Percentiles rank a stretch among this genome's conserved stretches.
Evolutionary conservation across 345 rosid species (phyloP).

Genomic region (Microthlaspi erraticum): DNA sequence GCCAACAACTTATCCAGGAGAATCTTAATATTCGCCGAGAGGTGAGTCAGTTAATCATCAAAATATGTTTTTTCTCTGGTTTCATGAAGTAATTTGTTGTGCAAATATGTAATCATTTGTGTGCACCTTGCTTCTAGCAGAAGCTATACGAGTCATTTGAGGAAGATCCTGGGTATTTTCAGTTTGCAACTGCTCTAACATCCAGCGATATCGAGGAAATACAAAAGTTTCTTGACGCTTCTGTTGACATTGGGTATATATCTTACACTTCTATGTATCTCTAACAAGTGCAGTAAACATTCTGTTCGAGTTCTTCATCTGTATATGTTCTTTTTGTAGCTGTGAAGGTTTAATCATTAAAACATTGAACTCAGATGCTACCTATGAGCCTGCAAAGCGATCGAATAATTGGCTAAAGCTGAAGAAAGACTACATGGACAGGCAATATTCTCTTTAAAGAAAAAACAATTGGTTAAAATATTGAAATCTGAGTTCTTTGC

Average conservation of each 20-base stretch:
- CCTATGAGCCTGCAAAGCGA: conserved; percentile 97
- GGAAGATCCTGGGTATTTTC: conserved; percentile 80
- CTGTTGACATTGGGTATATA: conserved; percentile 81
- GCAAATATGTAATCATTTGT: conserved; percentile 5
- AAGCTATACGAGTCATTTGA: conserved; percentile 73
- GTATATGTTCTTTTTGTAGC: conserved; percentile 55
- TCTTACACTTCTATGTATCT: conserved; percentile 35
- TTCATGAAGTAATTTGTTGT: conserved; percentile 10
- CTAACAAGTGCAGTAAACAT: conserved; percentile 12
- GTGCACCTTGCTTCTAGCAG: conserved; percentile 50
- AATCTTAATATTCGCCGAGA: conserved; percentile 74
- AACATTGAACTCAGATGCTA: conserved; percentile 85
- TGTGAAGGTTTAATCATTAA: conserved; percentile 97
- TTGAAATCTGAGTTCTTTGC: conserved; percentile 11
- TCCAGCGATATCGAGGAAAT: conserved; percentile 94
- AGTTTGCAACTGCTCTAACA: conserved; percentile 85
- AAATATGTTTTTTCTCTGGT: conserved; percentile 7
- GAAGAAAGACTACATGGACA: conserved; percentile 96
- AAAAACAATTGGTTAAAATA: background rate
- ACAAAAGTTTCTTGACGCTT: conserved; percentile 84
- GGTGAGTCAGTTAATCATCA: conserved; percentile 51
- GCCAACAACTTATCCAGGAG: conserved; percentile 78
- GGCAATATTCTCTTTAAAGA: conserved; percentile 46
- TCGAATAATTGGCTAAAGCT: conserved; percentile 92
- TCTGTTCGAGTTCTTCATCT: conserved; percentile 7